phyloP scores from a whole-genome alignment of 208 protist genomes.

The Crithidia bombi region DNA sequence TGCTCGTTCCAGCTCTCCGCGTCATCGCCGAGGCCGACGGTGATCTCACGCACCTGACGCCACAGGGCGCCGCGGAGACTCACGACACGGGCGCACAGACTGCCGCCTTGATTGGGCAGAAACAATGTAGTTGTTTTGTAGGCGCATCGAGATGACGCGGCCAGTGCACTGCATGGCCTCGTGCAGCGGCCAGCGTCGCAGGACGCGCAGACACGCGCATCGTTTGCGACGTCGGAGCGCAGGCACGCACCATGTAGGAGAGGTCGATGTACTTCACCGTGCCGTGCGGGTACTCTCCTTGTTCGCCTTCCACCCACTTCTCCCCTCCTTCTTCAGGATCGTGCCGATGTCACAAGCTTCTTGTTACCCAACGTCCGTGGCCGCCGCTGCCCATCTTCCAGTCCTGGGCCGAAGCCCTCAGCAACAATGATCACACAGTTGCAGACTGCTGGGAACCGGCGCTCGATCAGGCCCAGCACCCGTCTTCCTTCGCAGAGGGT shows the following conservation, averaged over 20 bases:
- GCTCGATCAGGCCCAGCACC: constrained; percentile 80
- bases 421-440: constrained; percentile 95
- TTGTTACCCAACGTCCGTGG: constrained; percentile 94
- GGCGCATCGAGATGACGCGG: constrained; percentile 87
- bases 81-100: constrained; percentile 84
- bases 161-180: constrained; percentile 91
- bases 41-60: constrained; percentile 90
- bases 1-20: constrained; percentile 49
- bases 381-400: constrained; percentile 62
- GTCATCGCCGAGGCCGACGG: constrained; percentile 80
- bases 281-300: constrained; percentile 61
- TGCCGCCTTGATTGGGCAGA: constrained; percentile 89
- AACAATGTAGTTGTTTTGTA: constrained; percentile 93
- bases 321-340: constrained; percentile 86
- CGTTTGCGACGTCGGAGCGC: constrained; percentile 87
- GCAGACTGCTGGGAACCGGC: constrained; percentile 72
- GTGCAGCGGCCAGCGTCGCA: constrained; percentile 89
- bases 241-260: constrained; percentile 96
- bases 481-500: constrained; percentile 80
- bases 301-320: constrained; percentile 79
- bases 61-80: constrained; percentile 79
- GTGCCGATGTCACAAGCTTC: constrained; percentile 93
- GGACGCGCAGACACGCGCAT: constrained; percentile 89
- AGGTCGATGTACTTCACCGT: constrained; percentile 97
- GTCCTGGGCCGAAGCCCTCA: constrained; percentile 94